phyloP scores from a whole-genome alignment of 2,329 filamentous ascomycete species.

The Penicillium frequentans region DNA sequence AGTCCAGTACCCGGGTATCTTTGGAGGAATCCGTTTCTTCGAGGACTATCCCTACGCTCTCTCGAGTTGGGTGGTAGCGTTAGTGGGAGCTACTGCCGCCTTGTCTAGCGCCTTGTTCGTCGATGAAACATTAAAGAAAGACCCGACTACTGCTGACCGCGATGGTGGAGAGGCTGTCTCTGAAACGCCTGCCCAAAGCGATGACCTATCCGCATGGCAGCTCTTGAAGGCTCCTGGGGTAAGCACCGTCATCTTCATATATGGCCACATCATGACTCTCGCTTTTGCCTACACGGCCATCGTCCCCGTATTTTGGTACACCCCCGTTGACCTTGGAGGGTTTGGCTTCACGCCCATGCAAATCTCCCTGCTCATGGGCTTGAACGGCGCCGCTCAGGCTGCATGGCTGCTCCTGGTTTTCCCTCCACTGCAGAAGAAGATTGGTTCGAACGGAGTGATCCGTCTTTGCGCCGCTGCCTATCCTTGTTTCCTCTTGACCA shows the following conservation, averaged over 20 bases:
- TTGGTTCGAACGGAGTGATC: slow-evolving; percentile 68
- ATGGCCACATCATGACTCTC: slow-evolving; percentile 66
- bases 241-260: slow-evolving; percentile 63
- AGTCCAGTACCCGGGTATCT: slow-evolving; percentile 59
- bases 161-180: slow-evolving; percentile 1
- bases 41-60: slow-evolving; percentile 66
- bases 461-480: slow-evolving; percentile 58
- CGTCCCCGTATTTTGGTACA: slow-evolving; percentile 42
- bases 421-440: slow-evolving; percentile 63
- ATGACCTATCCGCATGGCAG: slow-evolving; percentile 28
- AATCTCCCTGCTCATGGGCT: slow-evolving; percentile 66
- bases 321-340: slow-evolving; percentile 60
- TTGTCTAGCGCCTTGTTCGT: slow-evolving; percentile 54
- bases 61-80: slow-evolving; percentile 59
- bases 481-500: slow-evolving; percentile 62
- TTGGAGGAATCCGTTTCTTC: slow-evolving; percentile 60
- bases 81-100: slow-evolving; percentile 53
- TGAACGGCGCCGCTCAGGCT: slow-evolving; percentile 66
- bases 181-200: slow-evolving; percentile 11
- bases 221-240: slow-evolving; percentile 67
- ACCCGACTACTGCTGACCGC: not conserved
- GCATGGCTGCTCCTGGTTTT: slow-evolving; percentile 71
- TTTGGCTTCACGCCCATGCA: slow-evolving; percentile 61
- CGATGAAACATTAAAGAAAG: slow-evolving; percentile 57
- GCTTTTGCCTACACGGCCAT: slow-evolving; percentile 59